These are phyloP conservation scores for Fraxinus albicans DNA, from an alignment of 305 asterid genomes.

Conservation along the genomic window DNA sequence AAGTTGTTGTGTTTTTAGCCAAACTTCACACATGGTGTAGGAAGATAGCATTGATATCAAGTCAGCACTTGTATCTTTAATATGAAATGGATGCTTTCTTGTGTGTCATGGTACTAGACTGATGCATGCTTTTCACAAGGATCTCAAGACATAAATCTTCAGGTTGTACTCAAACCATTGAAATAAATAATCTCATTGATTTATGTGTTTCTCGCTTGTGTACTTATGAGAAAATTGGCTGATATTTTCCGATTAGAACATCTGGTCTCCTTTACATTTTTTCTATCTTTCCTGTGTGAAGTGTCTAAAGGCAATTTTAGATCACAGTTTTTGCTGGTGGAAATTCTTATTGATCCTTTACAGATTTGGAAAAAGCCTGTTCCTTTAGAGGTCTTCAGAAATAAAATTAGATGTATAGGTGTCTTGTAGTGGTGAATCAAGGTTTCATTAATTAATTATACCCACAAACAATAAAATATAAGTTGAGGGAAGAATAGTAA, in stretches of 20 bases:
- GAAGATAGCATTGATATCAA: not conserved
- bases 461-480: not conserved
- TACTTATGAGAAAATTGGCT: not conserved
- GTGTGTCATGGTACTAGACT: not conserved
- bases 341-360: not conserved
- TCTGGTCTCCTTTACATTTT: no score
- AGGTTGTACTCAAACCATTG: not conserved
- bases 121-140: not conserved
- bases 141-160: conserved; percentile 2
- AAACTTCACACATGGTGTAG: not conserved
- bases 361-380: not conserved
- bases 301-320: not conserved
- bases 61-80: not conserved
- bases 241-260: not conserved
- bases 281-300: no score
- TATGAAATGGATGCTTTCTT: not conserved
- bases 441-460: not conserved
- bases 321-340: not conserved
- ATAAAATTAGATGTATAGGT: not conserved
- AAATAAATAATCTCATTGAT: not conserved
- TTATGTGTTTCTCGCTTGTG: not conserved
- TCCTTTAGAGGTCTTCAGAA: not conserved
- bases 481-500: not conserved
- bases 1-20: not conserved
- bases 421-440: not conserved